A percentile compares a stretch with the other conserved stretches of the same genome.
Conservation (phyloP, 2,329 filamentous ascomycete species). For the Teratosphaeria gauchensis region DNA sequence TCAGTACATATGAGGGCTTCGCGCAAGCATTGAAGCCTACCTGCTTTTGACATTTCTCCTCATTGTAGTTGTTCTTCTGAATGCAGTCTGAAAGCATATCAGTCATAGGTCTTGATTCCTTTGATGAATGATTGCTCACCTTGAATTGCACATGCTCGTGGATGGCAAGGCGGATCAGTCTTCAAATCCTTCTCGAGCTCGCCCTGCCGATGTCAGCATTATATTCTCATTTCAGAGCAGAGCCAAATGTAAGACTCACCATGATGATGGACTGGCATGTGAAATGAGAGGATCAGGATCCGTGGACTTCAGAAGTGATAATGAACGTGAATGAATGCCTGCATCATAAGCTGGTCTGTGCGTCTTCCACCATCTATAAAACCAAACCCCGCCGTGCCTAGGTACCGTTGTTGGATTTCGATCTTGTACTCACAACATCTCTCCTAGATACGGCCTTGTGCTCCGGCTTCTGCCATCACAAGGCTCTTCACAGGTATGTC, state of each 20-base stretch:
- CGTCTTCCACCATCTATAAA: not conserved
- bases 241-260: not conserved
- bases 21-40: slow-evolving; percentile 16
- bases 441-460: not conserved
- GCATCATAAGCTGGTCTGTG: not conserved
- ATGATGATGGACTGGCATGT: not conserved
- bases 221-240: not conserved
- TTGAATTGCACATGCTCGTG: slow-evolving; percentile 85
- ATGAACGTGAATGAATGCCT: no score
- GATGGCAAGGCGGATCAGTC: slow-evolving; percentile 72
- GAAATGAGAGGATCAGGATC: not conserved
- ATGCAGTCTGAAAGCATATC: slow-evolving; percentile 47
- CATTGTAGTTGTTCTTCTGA: slow-evolving; percentile 72
- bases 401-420: no score
- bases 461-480: not conserved
- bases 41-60: slow-evolving; percentile 65
- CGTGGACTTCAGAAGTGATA: not conserved
- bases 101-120: not conserved
- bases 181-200: slow-evolving; percentile 58
- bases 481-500: not conserved
- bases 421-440: not conserved
- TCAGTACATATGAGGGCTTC: slow-evolving; percentile 2
- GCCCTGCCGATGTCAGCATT: not conserved
- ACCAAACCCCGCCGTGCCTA: not conserved
- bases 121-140: slow-evolving; percentile 40